Evolutionary conservation across 306 rosid genomes (phyloP).

Genomic region (Citrullus amarus): DNA sequence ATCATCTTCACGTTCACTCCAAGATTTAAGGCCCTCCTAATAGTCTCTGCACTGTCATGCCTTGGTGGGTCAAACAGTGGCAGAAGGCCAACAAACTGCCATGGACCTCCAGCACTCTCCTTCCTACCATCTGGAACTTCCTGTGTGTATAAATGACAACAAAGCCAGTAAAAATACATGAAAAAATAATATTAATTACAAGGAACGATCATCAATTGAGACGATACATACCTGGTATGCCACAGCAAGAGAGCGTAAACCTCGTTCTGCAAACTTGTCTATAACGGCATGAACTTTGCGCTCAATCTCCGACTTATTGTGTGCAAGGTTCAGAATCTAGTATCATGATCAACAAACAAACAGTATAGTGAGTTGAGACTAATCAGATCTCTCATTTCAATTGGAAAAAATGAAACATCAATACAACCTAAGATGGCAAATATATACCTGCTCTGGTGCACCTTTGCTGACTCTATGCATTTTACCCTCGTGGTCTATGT

Average conservation of each 20-base stretch:
- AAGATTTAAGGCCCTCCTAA: conserved; percentile 86
- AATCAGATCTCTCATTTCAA: neutral
- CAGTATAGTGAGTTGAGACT: neutral
- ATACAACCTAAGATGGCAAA: neutral
- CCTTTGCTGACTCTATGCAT: conserved; percentile 98
- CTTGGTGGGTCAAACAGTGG: conserved; percentile 98
- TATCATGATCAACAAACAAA: conserved; percentile 15
- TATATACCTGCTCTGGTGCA: conserved; percentile 93
- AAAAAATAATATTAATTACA: neutral
- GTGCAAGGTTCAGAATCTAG: conserved; percentile 81
- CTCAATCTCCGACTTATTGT: conserved; percentile 78
- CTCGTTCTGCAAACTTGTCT: conserved; percentile 93
- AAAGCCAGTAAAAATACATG: neutral
- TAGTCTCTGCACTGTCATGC: conserved; percentile 98
- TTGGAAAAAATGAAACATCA: neutral
- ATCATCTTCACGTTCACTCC: conserved; percentile 99
- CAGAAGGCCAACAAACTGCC: conserved; percentile 93
- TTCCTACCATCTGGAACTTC: conserved; percentile 92
- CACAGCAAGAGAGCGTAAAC: conserved; percentile 92
- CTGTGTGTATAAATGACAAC: conserved; percentile 25
- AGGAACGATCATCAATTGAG: neutral
- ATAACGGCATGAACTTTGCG: conserved; percentile 87
- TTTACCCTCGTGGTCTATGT: conserved; percentile 65
- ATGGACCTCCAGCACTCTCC: conserved; percentile 87
- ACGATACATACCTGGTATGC: conserved; percentile 59